These are phyloP conservation scores for Galeopsis tetrahit DNA, from an alignment of 257 asterid species.

Conservation along the genomic window DNA sequence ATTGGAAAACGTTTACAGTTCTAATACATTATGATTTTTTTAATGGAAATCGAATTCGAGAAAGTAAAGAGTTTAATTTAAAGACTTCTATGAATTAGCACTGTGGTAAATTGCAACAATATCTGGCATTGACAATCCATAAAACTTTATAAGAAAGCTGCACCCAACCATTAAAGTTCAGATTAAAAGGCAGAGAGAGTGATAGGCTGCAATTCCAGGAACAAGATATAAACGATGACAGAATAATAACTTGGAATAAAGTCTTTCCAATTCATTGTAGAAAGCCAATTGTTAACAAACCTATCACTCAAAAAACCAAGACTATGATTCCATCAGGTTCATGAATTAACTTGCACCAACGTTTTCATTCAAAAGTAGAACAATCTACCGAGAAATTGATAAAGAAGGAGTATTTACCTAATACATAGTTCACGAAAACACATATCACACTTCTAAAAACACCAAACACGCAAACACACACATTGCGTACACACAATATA, in stretches of 20 bases:
- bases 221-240: background rate
- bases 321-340: background rate
- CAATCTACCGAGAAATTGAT: background rate
- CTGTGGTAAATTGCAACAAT: too few species aligned
- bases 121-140: too few species aligned
- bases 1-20: background rate
- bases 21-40: background rate
- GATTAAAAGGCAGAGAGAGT: background rate
- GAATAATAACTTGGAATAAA: background rate
- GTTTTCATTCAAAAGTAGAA: constrained; percentile 1
- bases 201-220: background rate
- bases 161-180: background rate
- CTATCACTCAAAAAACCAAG: background rate
- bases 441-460: background rate
- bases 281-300: background rate
- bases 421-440: background rate
- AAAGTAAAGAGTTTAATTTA: background rate
- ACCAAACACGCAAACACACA: constrained; percentile 4
- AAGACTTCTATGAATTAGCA: too few species aligned
- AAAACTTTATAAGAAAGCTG: background rate
- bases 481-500: background rate
- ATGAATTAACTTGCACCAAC: background rate
- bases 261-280: background rate
- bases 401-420: background rate
- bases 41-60: background rate